phyloP scores from a whole-genome alignment of 2,329 filamentous ascomycete genomes.

The Fusarium dimerum region DNA sequence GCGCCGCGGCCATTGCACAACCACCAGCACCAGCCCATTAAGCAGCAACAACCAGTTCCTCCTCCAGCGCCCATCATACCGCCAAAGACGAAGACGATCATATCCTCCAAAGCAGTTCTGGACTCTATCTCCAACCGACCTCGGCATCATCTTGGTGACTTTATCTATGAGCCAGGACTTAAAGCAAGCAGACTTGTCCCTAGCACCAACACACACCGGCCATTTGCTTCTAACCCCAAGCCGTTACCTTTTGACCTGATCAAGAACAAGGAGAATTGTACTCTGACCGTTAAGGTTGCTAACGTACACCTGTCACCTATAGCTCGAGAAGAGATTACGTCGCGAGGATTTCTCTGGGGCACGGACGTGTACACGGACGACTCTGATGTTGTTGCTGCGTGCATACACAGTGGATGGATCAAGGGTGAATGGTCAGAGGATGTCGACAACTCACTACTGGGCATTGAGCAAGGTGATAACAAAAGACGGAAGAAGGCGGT shows the following conservation, averaged over 20 bases:
- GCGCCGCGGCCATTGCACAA: slow-evolving; percentile 36
- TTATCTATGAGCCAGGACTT: slow-evolving; percentile 74
- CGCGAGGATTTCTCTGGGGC: slow-evolving; percentile 82
- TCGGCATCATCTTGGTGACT: slow-evolving; percentile 80
- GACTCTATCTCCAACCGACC: slow-evolving; percentile 70
- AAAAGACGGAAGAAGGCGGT: slow-evolving; percentile 37
- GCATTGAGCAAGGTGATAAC: slow-evolving; percentile 45
- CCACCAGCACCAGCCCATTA: slow-evolving; percentile 24
- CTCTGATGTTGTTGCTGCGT: slow-evolving; percentile 88
- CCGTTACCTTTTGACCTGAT: slow-evolving; percentile 75
- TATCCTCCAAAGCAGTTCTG: slow-evolving; percentile 70
- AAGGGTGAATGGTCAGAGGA: slow-evolving; percentile 83
- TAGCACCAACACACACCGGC: slow-evolving; percentile 40
- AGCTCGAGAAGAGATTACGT: slow-evolving; percentile 80
- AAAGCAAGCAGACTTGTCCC: slow-evolving; percentile 51
- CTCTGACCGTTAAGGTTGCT: slow-evolving; percentile 84
- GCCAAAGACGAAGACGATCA: slow-evolving; percentile 63
- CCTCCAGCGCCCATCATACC: slow-evolving; percentile 39
- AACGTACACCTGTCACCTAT: slow-evolving; percentile 70
- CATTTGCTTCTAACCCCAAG: slow-evolving; percentile 60
- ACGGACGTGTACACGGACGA: slow-evolving; percentile 96
- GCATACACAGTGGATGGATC: slow-evolving; percentile 92
- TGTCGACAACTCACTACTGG: slow-evolving; percentile 69
- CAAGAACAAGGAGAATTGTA: slow-evolving; percentile 81
- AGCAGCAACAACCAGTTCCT: slow-evolving; percentile 21